phyloP scores from a whole-genome alignment of 805 yeast species.

The Peterozyma toletana region DNA sequence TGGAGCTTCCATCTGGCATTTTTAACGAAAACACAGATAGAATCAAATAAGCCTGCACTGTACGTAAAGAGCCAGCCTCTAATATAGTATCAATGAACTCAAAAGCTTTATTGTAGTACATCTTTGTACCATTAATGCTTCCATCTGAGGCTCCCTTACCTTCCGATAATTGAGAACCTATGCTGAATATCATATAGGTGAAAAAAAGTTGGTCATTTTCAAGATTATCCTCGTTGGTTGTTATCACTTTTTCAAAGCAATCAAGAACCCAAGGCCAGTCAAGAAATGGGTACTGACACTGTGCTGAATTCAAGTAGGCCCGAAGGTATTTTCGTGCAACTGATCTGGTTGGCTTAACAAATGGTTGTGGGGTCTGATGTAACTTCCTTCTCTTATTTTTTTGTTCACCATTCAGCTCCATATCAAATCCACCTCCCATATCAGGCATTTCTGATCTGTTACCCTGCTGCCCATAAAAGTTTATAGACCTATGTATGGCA shows the following conservation, averaged over 20 bases:
- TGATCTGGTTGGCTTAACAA: constrained; percentile 14
- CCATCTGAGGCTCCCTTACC: constrained; percentile 3
- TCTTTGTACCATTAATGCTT: constrained; percentile 14
- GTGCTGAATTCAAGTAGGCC: constrained; percentile 22
- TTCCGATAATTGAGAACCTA: constrained; percentile 17
- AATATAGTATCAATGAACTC: constrained; percentile 16
- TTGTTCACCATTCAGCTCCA: constrained; percentile 5
- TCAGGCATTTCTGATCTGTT: constrained; percentile 1
- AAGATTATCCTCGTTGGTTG: constrained; percentile 7
- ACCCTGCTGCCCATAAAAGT: constrained; percentile 10
- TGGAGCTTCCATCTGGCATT: constrained; percentile 24
- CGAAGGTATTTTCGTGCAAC: constrained; percentile 12
- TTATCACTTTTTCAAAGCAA: constrained; percentile 15
- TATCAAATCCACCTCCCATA: background rate
- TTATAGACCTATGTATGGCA: constrained; percentile 18
- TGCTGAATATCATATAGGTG: constrained; percentile 24
- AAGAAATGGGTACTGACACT: constrained; percentile 26
- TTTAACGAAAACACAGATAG: constrained; percentile 24
- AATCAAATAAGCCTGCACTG: constrained; percentile 25
- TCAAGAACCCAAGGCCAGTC: constrained; percentile 20
- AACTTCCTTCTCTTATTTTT: no score
- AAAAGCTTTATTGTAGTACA: constrained; percentile 23
- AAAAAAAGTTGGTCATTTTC: constrained; percentile 17
- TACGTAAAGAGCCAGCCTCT: constrained; percentile 15
- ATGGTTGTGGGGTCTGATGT: constrained; percentile 4